Evolutionary conservation across 1,284 basidiomycete species (phyloP).

Genomic region (Ceratobasidium sp.): DNA sequence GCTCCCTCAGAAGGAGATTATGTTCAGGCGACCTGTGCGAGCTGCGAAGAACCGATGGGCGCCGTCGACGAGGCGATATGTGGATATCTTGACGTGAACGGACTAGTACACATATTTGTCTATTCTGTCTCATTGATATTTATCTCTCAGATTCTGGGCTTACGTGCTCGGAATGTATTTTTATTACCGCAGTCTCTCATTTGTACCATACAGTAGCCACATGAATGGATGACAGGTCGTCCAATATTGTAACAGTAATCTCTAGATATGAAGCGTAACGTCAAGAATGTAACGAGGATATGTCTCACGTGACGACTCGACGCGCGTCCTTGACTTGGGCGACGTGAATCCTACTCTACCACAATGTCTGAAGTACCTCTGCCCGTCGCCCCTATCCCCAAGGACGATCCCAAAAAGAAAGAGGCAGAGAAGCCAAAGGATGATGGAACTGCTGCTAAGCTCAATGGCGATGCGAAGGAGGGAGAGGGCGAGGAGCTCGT

Average conservation of each 20-base stretch:
- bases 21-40: conserved; percentile 22
- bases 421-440: conserved; percentile 68
- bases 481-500: conserved; percentile 87
- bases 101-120: background rate
- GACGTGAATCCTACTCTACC: conserved; percentile 18
- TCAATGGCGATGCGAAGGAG: conserved; percentile 56
- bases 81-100: conserved; percentile 37
- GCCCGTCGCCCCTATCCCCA: conserved; percentile 61
- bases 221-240: no score
- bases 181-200: conserved; percentile 5
- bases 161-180: background rate
- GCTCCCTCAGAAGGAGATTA: conserved; percentile 14
- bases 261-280: background rate
- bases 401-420: conserved; percentile 71
- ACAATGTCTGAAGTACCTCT: conserved; percentile 40
- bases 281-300: conserved; percentile 5
- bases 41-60: conserved; percentile 30
- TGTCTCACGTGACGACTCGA: conserved; percentile 36
- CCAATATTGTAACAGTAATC: background rate
- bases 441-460: conserved; percentile 57
- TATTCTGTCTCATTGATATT: background rate
- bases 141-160: background rate
- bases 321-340: conserved; percentile 41
- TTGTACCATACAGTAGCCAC: background rate
- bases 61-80: conserved; percentile 16